Evolutionary conservation across 176 grass and related monocot species (phyloP).

Genomic region (Microstegium vimineum): DNA sequence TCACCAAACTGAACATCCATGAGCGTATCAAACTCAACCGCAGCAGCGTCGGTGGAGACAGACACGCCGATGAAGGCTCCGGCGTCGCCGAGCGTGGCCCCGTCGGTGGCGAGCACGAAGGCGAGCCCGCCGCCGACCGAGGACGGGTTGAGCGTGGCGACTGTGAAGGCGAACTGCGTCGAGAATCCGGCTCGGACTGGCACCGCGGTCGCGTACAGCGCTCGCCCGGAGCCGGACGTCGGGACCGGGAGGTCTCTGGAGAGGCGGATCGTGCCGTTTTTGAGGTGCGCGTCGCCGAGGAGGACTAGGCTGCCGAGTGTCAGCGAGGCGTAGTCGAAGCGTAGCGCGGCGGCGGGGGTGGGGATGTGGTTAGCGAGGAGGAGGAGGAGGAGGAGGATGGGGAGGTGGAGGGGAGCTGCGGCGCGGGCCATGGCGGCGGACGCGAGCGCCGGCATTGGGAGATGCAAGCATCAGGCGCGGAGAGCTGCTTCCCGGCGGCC

Average conservation of each 20-base stretch:
- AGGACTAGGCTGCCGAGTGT: slow-evolving; percentile 65
- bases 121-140: slow-evolving; percentile 84
- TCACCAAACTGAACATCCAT: slow-evolving; percentile 83
- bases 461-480: slow-evolving; percentile 14
- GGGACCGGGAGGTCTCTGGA: slow-evolving; percentile 78
- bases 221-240: slow-evolving; percentile 59
- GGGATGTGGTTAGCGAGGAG: no score
- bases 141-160: slow-evolving; percentile 56
- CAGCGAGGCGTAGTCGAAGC: slow-evolving; percentile 78
- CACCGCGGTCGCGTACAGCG: slow-evolving; percentile 59
- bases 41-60: slow-evolving; percentile 35
- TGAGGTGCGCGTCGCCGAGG: slow-evolving; percentile 90
- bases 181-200: slow-evolving; percentile 56
- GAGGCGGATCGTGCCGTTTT: slow-evolving; percentile 85
- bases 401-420: not conserved
- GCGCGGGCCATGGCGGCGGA: slow-evolving; percentile 14
- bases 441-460: slow-evolving; percentile 1
- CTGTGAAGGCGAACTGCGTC: slow-evolving; percentile 82
- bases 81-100: slow-evolving; percentile 39
- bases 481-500: not conserved
- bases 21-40: slow-evolving; percentile 90
- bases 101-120: slow-evolving; percentile 64
- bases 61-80: slow-evolving; percentile 59
- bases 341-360: not conserved
- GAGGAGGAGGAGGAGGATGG: not conserved